Percentiles rank a stretch among this genome's conserved stretches.
These are phyloP conservation scores for Eucalyptus curtisii DNA, from an alignment of 345 rosid species.

Conservation along the genomic window DNA sequence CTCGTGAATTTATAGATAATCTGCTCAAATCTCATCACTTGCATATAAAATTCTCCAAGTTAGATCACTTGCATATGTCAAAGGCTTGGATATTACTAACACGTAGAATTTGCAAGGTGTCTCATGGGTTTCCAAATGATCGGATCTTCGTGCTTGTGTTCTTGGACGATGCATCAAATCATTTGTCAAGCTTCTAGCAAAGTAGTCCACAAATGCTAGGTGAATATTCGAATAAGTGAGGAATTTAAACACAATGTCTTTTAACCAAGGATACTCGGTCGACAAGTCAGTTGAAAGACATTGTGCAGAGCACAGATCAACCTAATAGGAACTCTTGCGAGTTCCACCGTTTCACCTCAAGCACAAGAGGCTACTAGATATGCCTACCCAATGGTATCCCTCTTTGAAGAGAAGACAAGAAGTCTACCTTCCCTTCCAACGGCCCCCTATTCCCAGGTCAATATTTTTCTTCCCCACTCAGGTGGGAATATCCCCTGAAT, in stretches of 20 bases:
- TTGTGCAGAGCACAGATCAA: accelerated
- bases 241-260: background rate
- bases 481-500: too few species aligned
- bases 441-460: too few species aligned
- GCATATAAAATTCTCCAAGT: background rate
- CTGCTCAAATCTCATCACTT: background rate
- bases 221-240: background rate
- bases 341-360: background rate
- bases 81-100: background rate
- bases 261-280: background rate
- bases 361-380: background rate
- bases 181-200: background rate
- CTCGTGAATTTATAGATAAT: background rate
- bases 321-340: background rate
- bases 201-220: background rate
- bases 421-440: too few species aligned
- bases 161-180: background rate
- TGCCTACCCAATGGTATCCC: too few species aligned
- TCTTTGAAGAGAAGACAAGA: too few species aligned
- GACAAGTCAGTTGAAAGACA: background rate
- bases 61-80: background rate
- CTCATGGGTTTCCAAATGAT: background rate
- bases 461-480: too few species aligned
- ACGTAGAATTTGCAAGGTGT: background rate
- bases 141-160: background rate